A percentile compares a stretch with the other conserved stretches of the same genome.
phyloP scores from a whole-genome alignment of 106 monocot genomes.

The Platanthera zijinensis region DNA sequence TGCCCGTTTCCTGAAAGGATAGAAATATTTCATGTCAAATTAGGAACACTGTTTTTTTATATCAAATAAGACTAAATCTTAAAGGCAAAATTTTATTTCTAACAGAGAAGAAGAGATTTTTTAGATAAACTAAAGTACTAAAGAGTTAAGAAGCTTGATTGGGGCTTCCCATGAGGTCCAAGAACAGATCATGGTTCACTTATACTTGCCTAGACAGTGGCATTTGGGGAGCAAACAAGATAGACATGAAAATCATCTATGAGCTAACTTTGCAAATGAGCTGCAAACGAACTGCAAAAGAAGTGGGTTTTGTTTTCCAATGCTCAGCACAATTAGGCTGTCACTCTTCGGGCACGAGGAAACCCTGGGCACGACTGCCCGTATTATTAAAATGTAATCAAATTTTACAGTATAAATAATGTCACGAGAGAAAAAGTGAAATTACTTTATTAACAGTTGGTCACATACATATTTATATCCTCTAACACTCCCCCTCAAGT shows the following conservation, averaged over 20 bases:
- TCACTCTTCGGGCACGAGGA: too few species aligned
- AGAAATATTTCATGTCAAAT: not conserved
- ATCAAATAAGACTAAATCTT: not conserved
- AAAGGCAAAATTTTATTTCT: not conserved
- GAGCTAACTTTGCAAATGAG: not conserved
- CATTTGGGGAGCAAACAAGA: not conserved
- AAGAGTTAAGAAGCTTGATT: not conserved
- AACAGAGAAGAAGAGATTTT: not conserved
- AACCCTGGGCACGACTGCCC: too few species aligned
- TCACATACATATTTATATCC: too few species aligned
- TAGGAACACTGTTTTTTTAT: not conserved
- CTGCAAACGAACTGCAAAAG: not conserved
- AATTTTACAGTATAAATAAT: too few species aligned
- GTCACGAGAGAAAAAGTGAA: too few species aligned
- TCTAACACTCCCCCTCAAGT: too few species aligned
- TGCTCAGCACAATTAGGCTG: not conserved
- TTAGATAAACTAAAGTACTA: not conserved
- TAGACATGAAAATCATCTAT: not conserved
- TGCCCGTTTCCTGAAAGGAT: conserved; percentile 56
- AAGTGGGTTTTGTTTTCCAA: not conserved
- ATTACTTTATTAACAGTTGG: too few species aligned
- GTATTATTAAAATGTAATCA: too few species aligned
- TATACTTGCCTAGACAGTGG: not conserved
- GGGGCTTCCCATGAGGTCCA: not conserved
- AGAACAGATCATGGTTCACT: not conserved